phyloP scores from a whole-genome alignment of 257 asterid genomes.

The Forsythia suspensa region DNA sequence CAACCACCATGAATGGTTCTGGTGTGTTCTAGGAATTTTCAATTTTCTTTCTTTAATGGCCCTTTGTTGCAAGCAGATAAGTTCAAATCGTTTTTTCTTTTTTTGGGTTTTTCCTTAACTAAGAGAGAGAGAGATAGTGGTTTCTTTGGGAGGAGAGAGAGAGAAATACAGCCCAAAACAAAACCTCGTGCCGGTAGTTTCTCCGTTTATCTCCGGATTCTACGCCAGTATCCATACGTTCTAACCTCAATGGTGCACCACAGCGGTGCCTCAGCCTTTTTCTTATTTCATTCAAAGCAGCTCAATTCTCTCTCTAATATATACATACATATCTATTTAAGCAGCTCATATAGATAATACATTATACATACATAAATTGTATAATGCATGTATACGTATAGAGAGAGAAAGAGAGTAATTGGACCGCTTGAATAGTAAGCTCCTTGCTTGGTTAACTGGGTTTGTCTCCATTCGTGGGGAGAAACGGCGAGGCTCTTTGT shows the following conservation, averaged over 20 bases:
- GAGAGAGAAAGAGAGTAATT: conserved; percentile 22
- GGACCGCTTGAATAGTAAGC: conserved; percentile 41
- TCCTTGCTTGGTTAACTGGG: conserved; percentile 17
- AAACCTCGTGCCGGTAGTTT: conserved; percentile 63
- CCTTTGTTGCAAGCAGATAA: conserved; percentile 42
- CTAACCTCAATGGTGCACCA: conserved; percentile 51
- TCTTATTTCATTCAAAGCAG: conserved; percentile 21
- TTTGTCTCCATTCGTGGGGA: conserved; percentile 53
- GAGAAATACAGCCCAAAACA: conserved; percentile 26
- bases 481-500: conserved; percentile 48
- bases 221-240: conserved; percentile 71
- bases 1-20: conserved; percentile 50
- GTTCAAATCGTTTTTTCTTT: conserved; percentile 48
- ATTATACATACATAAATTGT: not conserved
- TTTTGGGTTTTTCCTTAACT: conserved; percentile 34
- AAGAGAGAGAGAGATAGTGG: conserved; percentile 14
- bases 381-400: not conserved
- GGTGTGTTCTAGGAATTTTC: conserved; percentile 32
- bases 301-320: conserved; percentile 46
- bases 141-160: conserved; percentile 3
- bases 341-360: not conserved
- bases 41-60: conserved; percentile 4
- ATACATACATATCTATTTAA: not conserved
- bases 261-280: conserved; percentile 61
- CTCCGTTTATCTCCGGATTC: conserved; percentile 52